A percentile compares a stretch with the other conserved stretches of the same genome.
Conservation (phyloP, 1,284 basidiomycete genomes). For the Ceratobasidium sp. region DNA sequence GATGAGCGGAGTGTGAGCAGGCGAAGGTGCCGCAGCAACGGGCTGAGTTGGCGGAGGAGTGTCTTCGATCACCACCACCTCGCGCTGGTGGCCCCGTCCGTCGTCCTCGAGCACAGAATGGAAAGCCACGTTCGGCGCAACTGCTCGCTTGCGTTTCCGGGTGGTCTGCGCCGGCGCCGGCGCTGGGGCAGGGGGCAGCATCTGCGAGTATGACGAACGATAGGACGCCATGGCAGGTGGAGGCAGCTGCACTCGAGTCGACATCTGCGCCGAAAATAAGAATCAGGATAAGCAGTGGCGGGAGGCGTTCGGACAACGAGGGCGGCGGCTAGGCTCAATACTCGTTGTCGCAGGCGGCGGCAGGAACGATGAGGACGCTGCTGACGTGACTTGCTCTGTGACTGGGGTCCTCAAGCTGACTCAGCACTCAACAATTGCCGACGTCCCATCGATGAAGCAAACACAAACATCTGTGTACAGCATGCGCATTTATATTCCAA, state of each 20-base stretch:
- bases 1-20: slow-evolving; percentile 21
- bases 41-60: slow-evolving; percentile 71
- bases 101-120: slow-evolving; percentile 69
- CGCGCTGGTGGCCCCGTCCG: slow-evolving; percentile 71
- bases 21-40: slow-evolving; percentile 17
- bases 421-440: slow-evolving; percentile 17
- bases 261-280: slow-evolving; percentile 69
- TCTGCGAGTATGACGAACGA: slow-evolving; percentile 38
- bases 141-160: slow-evolving; percentile 79
- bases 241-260: slow-evolving; percentile 73
- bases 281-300: slow-evolving; percentile 89
- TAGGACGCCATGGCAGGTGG: slow-evolving; percentile 45
- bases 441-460: slow-evolving; percentile 1
- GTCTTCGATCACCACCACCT: slow-evolving; percentile 88
- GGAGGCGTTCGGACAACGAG: slow-evolving; percentile 65
- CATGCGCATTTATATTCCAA: not conserved
- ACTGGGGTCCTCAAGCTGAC: slow-evolving; percentile 23
- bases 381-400: slow-evolving; percentile 15
- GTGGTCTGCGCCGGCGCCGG: slow-evolving; percentile 58
- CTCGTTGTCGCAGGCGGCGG: slow-evolving; percentile 9
- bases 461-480: not conserved
- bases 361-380: slow-evolving; percentile 15
- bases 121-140: slow-evolving; percentile 69
- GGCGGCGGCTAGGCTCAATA: not conserved
- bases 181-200: slow-evolving; percentile 46